Evolutionary conservation across 768 basidiomycete genomes (phyloP).

Genomic region (Tricholoma flavovirens): DNA sequence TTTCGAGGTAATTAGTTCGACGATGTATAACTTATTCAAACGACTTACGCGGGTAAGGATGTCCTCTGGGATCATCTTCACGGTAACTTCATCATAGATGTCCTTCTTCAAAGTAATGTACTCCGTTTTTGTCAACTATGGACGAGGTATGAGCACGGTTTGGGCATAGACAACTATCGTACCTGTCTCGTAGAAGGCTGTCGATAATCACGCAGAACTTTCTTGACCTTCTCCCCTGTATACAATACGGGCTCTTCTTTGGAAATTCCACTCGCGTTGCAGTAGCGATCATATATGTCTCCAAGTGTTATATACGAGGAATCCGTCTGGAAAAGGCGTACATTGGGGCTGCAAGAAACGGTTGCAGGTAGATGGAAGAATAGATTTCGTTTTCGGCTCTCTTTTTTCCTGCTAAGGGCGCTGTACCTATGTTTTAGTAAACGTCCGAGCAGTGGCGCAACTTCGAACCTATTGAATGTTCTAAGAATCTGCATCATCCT

Average conservation of each 20-base stretch:
- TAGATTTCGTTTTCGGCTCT: conserved; percentile 87
- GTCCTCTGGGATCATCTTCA: conserved; percentile 88
- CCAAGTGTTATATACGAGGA: conserved; percentile 86
- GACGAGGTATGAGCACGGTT: conserved; percentile 4
- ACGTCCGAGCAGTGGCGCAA: neutral
- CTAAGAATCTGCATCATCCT: conserved; percentile 87
- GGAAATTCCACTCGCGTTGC: conserved; percentile 64
- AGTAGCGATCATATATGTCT: conserved; percentile 92
- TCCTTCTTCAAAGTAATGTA: conserved; percentile 74
- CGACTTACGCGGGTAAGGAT: conserved; percentile 71
- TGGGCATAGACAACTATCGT: conserved; percentile 3
- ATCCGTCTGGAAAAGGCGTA: conserved; percentile 88
- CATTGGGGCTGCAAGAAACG: conserved; percentile 74
- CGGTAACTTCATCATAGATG: conserved; percentile 78
- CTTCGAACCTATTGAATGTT: conserved; percentile 81
- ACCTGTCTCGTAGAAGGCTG: conserved; percentile 44
- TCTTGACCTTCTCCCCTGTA: conserved; percentile 79
- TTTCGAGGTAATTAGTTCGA: conserved; percentile 24
- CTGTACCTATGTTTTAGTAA: conserved; percentile 33
- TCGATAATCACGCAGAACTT: conserved; percentile 56
- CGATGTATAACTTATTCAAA: conserved; percentile 1
- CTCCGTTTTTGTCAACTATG: conserved; percentile 56
- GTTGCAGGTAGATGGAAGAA: conserved; percentile 87
- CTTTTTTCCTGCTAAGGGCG: conserved; percentile 81
- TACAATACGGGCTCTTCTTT: conserved; percentile 86